Percentiles rank a stretch among this genome's conserved stretches.
Conservation (phyloP, 352 stramenopile species). For the Globisporangium irregulare region DNA sequence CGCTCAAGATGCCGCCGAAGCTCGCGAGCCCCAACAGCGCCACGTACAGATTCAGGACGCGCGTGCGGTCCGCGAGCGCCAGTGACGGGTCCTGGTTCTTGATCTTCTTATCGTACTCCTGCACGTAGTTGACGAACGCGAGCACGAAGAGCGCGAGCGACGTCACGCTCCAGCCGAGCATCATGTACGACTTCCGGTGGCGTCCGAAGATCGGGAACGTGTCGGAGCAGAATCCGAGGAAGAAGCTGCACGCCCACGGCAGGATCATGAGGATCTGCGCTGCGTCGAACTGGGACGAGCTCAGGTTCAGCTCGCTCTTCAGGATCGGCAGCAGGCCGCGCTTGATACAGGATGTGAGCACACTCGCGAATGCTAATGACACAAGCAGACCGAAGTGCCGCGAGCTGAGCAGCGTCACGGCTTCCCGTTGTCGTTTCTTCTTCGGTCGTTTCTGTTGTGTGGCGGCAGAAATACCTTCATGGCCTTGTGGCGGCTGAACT, state of each 20-base stretch:
- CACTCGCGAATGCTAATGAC: constrained; percentile 34
- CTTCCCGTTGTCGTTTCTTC: neutral
- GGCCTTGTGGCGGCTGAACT: neutral
- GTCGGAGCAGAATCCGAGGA: constrained; percentile 57
- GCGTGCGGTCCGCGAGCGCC: constrained; percentile 19
- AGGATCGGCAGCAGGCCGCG: constrained; percentile 38
- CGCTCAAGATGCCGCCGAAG: constrained; percentile 44
- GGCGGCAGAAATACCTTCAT: neutral
- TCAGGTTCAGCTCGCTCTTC: constrained; percentile 34
- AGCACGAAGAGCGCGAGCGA: constrained; percentile 46
- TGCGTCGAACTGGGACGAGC: constrained; percentile 28
- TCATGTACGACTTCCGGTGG: constrained; percentile 53
- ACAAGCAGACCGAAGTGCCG: constrained; percentile 34
- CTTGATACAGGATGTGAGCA: constrained; percentile 35
- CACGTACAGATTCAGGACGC: constrained; percentile 39
- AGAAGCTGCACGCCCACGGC: constrained; percentile 48
- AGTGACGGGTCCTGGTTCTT: constrained; percentile 19
- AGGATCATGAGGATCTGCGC: constrained; percentile 35
- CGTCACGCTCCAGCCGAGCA: constrained; percentile 43
- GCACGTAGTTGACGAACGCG: constrained; percentile 49
- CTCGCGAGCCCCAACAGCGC: constrained; percentile 44
- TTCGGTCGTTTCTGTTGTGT: neutral
- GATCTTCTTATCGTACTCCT: constrained; percentile 38
- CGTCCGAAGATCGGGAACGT: constrained; percentile 38
- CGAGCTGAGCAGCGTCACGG: constrained; percentile 18